These are phyloP conservation scores for Leptomonas seymouri DNA, from an alignment of 208 protist species.

Conservation along the genomic window DNA sequence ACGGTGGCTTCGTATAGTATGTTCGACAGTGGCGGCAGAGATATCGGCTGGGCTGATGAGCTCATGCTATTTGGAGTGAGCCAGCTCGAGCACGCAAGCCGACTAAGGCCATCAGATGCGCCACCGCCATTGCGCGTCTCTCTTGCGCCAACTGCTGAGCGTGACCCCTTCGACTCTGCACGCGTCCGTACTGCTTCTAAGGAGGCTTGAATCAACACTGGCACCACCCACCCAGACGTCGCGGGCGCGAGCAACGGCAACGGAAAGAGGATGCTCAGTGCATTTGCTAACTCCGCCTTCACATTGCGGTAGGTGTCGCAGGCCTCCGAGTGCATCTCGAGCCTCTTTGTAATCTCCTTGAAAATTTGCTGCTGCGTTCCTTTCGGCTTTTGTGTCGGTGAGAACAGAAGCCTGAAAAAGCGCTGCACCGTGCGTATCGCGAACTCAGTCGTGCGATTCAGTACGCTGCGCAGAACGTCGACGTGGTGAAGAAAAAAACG, in stretches of 20 bases:
- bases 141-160: background rate
- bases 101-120: too few species aligned
- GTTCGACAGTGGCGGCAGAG: slow-evolving; percentile 11
- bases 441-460: slow-evolving; percentile 67
- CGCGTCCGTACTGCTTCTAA: slow-evolving; percentile 1
- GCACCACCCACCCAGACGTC: slow-evolving; percentile 23
- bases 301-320: slow-evolving; percentile 49
- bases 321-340: slow-evolving; percentile 49
- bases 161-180: background rate
- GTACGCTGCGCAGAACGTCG: slow-evolving; percentile 54
- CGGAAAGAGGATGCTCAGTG: slow-evolving; percentile 40
- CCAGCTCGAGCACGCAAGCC: too few species aligned
- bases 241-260: slow-evolving; percentile 39
- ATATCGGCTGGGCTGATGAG: background rate
- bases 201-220: slow-evolving; percentile 22
- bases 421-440: slow-evolving; percentile 64
- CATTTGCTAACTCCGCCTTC: slow-evolving; percentile 49
- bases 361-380: slow-evolving; percentile 30
- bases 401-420: slow-evolving; percentile 58
- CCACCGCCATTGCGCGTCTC: background rate
- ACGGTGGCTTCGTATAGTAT: slow-evolving; percentile 24
- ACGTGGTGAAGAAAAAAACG: slow-evolving; percentile 64
- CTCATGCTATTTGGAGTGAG: background rate
- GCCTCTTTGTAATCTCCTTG: slow-evolving; percentile 24
- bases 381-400: slow-evolving; percentile 21